Base-by-base conservation (phyloP, 2,329 filamentous ascomycete species). In the Onygena corvina region DNA sequence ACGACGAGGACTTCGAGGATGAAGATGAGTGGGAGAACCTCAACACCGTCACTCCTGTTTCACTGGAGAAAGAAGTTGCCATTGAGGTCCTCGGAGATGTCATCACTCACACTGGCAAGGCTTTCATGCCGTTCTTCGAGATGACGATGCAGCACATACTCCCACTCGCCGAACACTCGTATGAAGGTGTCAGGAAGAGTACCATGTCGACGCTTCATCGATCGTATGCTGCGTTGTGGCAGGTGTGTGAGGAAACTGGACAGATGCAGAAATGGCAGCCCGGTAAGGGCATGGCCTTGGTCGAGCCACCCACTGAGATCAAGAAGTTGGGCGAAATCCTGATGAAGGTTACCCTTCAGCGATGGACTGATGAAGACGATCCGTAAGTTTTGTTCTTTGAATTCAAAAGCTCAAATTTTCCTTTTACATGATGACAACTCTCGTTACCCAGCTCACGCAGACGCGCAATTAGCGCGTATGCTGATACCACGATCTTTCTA, bases 361-460 rank as follows among this genome's bases (percentile, higher is more conserved):
- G 90, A 57, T 95, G 90, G 87, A 75, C 82, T 55, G 87, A 94
- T 58, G 92, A 98, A 68, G 79, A 81, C 63, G 92, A 98, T 68
- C 81, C 88, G 89, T 95, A 84, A 64, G 90, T 87, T 56, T 53
- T 53, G 53, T 54, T 50, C 50, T 51, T 54, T 49, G 35, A 52
- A 54, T 50, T 54, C n/a, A n/a, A n/a, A n/a, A n/a, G n/a, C n/a
- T n/a, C n/a, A n/a, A n/a, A n/a, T 59, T 47, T 36, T 52, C 50
- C 34, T 29, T 49, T 54, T 64, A 70, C 61, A 82, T 87, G 88
- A 95, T 95, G 88, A 94, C 71, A 75, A 78, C 69, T 73, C 79
- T 81, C 86, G 86, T 89, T 89, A 90, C 90, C 88, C 89, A 95
- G 89, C 89, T 95, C 90, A 95, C 89, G 94, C 86, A 86, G 84